Base-by-base conservation (phyloP, 1,139 yeast species). In the Candida gigantensis region DNA sequence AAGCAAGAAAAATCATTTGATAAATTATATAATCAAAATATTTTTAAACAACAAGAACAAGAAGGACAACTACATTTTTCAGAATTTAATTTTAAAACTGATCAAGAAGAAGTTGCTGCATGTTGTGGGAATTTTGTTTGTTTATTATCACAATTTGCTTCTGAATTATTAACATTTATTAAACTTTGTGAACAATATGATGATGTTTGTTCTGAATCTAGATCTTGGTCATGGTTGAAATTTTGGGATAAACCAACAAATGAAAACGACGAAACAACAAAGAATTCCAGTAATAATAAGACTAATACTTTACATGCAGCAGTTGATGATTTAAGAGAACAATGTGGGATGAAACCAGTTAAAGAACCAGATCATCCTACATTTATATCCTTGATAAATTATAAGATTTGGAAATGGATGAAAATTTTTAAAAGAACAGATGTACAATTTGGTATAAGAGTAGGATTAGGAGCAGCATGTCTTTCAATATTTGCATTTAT, bases 91-190 rank as follows among this genome's bases (percentile, higher is more conserved):
- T 67, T 70, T 33, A 71, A 74, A 41, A 76, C 85, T 1, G 83
- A 81, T 42, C 84, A 82, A 46, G 95, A 86, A 55, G 92, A 84
- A 46, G 84, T 84, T 4, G 85, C 92, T 1, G 95, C 95, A 0
- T 78, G 87, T 38, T 85, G 94, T 62, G 94, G 92, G 2, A 84
- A 86, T 52, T 86, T 85, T 53, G 73, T 89, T 0, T 76, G 81
- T 24, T 70, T 84, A 24, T 53, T 87, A 28, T 75, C 77, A 3
- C 79, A 82, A 39, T 80, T 79, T 50, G 81, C 87, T 1, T 67
- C 67, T 34, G 89, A 81, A 43, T 58, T 85, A 37, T 57, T 61
- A 23, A 65, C 58, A 4, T 77, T 80, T 44, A 58, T 85, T 29
- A 59, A 62, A 16, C 50, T 72, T 8, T 56, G 82, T 14, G 72